Evolutionary conservation across 2,329 filamentous ascomycete species (phyloP), one percentile per base, ranked within the genome.

Genomic region (Fusarium decemcellulare): DNA sequence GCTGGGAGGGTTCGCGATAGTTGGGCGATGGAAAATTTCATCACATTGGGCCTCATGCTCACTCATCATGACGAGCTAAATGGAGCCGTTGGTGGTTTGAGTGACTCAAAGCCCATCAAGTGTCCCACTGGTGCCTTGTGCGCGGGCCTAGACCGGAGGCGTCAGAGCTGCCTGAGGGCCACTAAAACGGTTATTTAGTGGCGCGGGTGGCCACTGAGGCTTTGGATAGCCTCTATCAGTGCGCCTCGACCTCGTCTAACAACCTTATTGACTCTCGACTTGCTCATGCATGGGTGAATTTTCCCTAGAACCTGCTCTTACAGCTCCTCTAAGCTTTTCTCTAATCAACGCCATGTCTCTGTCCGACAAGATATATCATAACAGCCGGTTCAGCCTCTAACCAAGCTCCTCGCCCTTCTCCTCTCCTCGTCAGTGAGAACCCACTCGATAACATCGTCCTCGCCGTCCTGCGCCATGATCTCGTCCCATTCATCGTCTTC

Each of bases 401-500:
- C 89, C 79, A 96, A 88, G 6, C 83, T 89, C 76, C 94, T 88
- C 10, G 93, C 93, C 74, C 89, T 88, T 70, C 84, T 86, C 77
- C 92, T 89, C 82, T 97, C 94, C 61, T 95, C 93, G 43, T 86
- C 86, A 62, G 86, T 91, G 67, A 95, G 74, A 47, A 91, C 87
- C 92, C 92, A 94, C 53, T 87, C 85, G 76, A 96, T 89, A 11
- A 88, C 92, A 52, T 88, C 90, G 12, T 71, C 68, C 50, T 90
- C 87, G 37, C 82, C 85, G 34, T 84, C 80, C 27, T 77, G 63
- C 42, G 85, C 81, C 8, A 80, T 76, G 40, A 95, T 80, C 79
- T 96, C 94, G 50, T 95, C 93, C 93, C 94, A 97, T 80, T 98
- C 95, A 61, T 98, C 95, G 36, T 96, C 93, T 77, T 98, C 95